A percentile compares a stretch with the other conserved stretches of the same genome.
Conservation (phyloP, 305 asterid species). For the Lippia alba region DNA sequence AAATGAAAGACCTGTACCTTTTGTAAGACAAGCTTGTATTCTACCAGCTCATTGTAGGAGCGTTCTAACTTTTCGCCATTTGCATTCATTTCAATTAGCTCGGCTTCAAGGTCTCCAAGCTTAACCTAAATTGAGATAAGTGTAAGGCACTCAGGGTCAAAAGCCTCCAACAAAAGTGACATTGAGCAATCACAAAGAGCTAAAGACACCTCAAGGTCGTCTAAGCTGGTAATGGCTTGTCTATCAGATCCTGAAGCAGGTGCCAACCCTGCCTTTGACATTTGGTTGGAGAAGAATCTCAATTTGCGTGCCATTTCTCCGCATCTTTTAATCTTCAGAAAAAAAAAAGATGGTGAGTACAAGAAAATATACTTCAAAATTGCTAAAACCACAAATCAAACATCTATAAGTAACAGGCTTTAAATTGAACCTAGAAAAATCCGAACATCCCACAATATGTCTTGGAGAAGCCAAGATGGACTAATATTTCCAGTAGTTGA, state of each 20-base stretch:
- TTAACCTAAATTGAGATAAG: conserved; percentile 58
- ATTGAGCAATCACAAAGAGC: conserved; percentile 17
- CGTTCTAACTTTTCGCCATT: conserved; percentile 89
- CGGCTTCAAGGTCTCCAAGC: conserved; percentile 96
- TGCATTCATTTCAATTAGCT: conserved; percentile 91
- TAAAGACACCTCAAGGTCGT: conserved; percentile 83
- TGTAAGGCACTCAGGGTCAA: conserved; percentile 26
- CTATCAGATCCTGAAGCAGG: conserved; percentile 52
- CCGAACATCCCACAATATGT: conserved; percentile 11
- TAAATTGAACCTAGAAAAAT: neutral
- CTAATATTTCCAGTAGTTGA: neutral
- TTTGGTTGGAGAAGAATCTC: conserved; percentile 89
- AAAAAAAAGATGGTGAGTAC: conserved; percentile 24
- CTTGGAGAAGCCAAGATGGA: conserved; percentile 23
- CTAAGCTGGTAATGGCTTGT: conserved; percentile 62
- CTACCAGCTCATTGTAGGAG: conserved; percentile 87
- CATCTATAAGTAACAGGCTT: conserved; percentile 15
- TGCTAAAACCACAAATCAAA: conserved; percentile 26
- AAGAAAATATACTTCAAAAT: conserved; percentile 17
- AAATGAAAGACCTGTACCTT: conserved; percentile 53
- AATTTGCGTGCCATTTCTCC: conserved; percentile 99
- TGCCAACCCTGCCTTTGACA: conserved; percentile 78
- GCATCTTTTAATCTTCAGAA: conserved; percentile 81
- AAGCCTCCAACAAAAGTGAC: conserved; percentile 19
- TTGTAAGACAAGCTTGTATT: conserved; percentile 88